Conservation (phyloP, 2,329 filamentous ascomycete species). For the Cladophialophora bantiana region DNA sequence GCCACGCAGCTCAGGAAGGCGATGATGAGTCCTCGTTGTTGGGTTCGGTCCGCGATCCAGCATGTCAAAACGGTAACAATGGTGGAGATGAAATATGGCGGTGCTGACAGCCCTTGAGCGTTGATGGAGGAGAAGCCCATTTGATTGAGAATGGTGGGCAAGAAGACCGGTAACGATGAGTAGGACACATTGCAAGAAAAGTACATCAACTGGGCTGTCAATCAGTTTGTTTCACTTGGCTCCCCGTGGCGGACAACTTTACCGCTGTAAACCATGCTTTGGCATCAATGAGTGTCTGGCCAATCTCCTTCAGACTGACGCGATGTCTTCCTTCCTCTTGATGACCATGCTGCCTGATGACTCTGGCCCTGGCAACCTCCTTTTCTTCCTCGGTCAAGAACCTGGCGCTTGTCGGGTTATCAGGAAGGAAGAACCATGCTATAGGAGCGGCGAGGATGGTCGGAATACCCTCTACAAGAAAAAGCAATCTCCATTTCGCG, state of each 20-base stretch:
- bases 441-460: slow-evolving; percentile 60
- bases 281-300: slow-evolving; percentile 1
- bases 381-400: slow-evolving; percentile 53
- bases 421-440: slow-evolving; percentile 62
- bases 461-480: slow-evolving; percentile 70
- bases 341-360: slow-evolving; percentile 22
- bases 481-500: slow-evolving; percentile 70
- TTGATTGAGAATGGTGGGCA: slow-evolving; percentile 67
- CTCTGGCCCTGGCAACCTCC: slow-evolving; percentile 52
- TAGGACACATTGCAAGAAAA: slow-evolving; percentile 71
- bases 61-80: slow-evolving; percentile 67
- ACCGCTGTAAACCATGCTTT: slow-evolving; percentile 16
- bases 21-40: slow-evolving; percentile 70
- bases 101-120: slow-evolving; percentile 75
- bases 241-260: slow-evolving; percentile 25
- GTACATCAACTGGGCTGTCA: slow-evolving; percentile 54
- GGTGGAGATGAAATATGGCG: slow-evolving; percentile 73
- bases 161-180: slow-evolving; percentile 69
- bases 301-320: slow-evolving; percentile 1
- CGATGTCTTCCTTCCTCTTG: slow-evolving; percentile 23
- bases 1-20: slow-evolving; percentile 63
- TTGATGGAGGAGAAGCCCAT: slow-evolving; percentile 73
- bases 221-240: background rate
- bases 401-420: slow-evolving; percentile 54
- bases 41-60: slow-evolving; percentile 69